These are phyloP conservation scores for Myrmaecium sp. DNA, from an alignment of 2,329 filamentous ascomycete species.

Conservation along the genomic window DNA sequence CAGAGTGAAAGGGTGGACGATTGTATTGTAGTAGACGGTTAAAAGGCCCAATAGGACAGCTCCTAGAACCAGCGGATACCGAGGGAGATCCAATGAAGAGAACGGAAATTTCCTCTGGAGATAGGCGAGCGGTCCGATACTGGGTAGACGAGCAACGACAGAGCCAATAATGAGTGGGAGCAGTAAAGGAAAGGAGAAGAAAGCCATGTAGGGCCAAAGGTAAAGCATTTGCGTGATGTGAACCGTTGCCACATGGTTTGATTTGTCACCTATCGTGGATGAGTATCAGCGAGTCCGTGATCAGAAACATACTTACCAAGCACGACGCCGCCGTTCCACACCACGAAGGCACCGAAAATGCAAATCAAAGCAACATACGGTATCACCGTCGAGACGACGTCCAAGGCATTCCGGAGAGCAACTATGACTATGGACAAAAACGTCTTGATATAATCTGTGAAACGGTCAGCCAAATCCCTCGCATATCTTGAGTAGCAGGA, in stretches of 20 bases:
- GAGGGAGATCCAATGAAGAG: conserved; percentile 18
- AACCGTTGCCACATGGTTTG: conserved; percentile 78
- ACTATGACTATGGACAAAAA: conserved; percentile 47
- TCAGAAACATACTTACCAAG: conserved; percentile 41
- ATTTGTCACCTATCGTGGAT: conserved; percentile 57
- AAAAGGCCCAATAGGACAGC: conserved; percentile 4
- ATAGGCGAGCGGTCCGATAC: background rate
- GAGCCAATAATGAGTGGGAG: conserved; percentile 5
- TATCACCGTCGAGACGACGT: conserved; percentile 21
- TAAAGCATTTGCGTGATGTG: conserved; percentile 91
- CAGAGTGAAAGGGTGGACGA: conserved; percentile 87
- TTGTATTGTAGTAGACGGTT: conserved; percentile 63
- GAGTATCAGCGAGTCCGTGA: conserved; percentile 1
- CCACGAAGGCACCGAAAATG: conserved; percentile 57
- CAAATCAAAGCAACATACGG: conserved; percentile 45
- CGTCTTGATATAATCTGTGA: conserved; percentile 31
- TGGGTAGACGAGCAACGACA: conserved; percentile 1
- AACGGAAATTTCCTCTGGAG: conserved; percentile 1
- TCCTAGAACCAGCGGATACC: conserved; percentile 2
- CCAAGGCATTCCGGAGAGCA: conserved; percentile 26
- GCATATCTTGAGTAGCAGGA: no score
- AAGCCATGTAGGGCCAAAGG: conserved; percentile 75
- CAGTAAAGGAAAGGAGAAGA: conserved; percentile 68
- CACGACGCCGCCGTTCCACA: conserved; percentile 83
- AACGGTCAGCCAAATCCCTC: conserved; percentile 9